Base-by-base conservation (phyloP, 306 rosid genomes). In the Prunus persica region DNA sequence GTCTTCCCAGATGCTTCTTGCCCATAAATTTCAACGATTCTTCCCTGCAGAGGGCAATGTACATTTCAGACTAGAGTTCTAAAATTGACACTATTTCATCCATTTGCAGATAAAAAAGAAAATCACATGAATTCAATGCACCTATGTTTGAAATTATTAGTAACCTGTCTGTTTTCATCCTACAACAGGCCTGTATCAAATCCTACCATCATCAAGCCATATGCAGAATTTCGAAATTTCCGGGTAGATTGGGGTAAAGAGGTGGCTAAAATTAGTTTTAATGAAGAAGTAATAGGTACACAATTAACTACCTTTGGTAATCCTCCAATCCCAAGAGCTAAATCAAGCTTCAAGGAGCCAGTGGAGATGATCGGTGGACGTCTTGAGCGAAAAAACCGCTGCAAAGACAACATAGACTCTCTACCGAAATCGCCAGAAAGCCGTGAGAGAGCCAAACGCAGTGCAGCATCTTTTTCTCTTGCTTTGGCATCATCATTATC, bases 1-100 rank as follows among this genome's bases (percentile, higher is more conserved):
- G 93, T 90, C 82, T 91, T 93, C 64, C 98, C 98, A 63, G 94
- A 92, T 67, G 93, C 96, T 85, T 91, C 97, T 77, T 65, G 87
- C 66, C 94, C 98, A 85, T 88, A 90, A 82, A 93, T 88, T 86
- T 93, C 98, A 76, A 93, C 84, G 56, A 93, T 85, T 79, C 98
- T 90, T 62, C 98, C 97, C 98, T 91, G 84, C 72, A 79, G 62
- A 66, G 24, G 30, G 56, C 49, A 78, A 38, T 41, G 45, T 15
- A 46, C 54, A 65, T 27, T 9, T 24, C 49, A 68, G 76, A 73
- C 63, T 25, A 58, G 22, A 61, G 52, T 64, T 49, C 2, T 18
- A 43, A 50, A 69, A 24, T 8, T n/a, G 46, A 61, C 34, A 63
- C 67, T 6, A 68, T 13, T 73, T 46, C 50, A 41, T n/a, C 66